phyloP scores from a whole-genome alignment of 768 basidiomycete species.

The Kwoniella europaea region DNA sequence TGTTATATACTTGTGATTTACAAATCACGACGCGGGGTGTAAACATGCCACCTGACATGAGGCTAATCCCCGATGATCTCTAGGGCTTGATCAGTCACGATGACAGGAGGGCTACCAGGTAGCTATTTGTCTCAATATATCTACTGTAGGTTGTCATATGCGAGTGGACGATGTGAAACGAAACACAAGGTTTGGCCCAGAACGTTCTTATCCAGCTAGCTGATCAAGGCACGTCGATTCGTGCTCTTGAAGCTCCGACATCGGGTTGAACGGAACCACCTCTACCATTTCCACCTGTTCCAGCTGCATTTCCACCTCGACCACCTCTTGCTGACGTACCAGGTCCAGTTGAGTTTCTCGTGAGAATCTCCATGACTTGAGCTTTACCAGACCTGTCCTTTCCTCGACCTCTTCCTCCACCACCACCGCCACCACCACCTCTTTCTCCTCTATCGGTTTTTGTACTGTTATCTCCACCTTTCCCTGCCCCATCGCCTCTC shows the following conservation, averaged over 20 bases:
- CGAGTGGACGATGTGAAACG: no score
- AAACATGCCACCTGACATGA: no score
- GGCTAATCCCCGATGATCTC: no score
- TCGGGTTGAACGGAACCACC: conserved; percentile 11
- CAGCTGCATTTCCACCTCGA: conserved; percentile 24
- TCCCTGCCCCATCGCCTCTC: conserved; percentile 3
- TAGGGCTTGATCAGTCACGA: no score
- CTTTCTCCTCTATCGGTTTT: conserved; percentile 13
- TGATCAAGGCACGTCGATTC: conserved; percentile 21
- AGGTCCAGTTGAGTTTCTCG: conserved; percentile 17
- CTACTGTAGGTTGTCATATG: no score
- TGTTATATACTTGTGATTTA: no score
- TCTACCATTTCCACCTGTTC: background rate
- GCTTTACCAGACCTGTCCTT: conserved; percentile 31
- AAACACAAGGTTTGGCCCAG: no score
- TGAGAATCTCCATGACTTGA: conserved; percentile 28
- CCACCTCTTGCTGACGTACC: conserved; percentile 11
- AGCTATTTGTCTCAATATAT: no score
- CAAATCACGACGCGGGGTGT: no score
- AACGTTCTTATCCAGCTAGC: background rate
- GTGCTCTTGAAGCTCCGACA: conserved; percentile 17
- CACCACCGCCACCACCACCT: conserved; percentile 12
- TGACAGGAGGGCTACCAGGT: no score
- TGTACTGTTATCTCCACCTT: background rate
- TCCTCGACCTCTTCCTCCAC: conserved; percentile 27